Conservation (phyloP, 2,329 filamentous ascomycete species). For the Colletotrichum sp. region DNA sequence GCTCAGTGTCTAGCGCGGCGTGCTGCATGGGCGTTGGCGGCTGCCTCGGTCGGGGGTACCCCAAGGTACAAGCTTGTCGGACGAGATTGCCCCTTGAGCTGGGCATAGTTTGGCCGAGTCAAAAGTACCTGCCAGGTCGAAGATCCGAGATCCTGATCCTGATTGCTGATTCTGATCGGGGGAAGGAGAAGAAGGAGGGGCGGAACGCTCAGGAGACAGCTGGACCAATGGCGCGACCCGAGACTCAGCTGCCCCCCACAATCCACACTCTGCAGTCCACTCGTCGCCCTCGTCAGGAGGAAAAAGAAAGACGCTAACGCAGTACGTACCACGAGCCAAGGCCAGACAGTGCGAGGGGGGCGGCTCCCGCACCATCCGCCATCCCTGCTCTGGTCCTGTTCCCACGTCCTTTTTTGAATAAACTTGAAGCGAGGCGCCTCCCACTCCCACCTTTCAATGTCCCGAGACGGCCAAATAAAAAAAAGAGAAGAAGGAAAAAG, state of each 20-base stretch:
- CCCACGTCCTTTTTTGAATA: constrained; percentile 11
- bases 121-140: constrained; percentile 4
- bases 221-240: neutral
- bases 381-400: constrained; percentile 6
- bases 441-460: neutral
- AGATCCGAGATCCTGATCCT: constrained; percentile 21
- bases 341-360: neutral
- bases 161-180: constrained; percentile 9
- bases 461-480: neutral
- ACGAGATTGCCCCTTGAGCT: neutral
- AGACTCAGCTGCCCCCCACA: neutral
- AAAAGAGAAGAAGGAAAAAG: neutral
- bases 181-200: neutral
- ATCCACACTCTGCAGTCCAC: neutral
- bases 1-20: neutral
- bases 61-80: neutral
- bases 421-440: constrained; percentile 11
- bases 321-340: neutral
- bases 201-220: neutral
- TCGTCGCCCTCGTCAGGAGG: neutral
- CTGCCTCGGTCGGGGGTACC: neutral
- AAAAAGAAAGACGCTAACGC: neutral
- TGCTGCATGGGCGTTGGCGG: neutral
- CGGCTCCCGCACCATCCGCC: neutral
- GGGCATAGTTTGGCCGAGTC: neutral